Base-by-base conservation (phyloP, 768 basidiomycete species). In the Candolleomyces efflorescens region DNA sequence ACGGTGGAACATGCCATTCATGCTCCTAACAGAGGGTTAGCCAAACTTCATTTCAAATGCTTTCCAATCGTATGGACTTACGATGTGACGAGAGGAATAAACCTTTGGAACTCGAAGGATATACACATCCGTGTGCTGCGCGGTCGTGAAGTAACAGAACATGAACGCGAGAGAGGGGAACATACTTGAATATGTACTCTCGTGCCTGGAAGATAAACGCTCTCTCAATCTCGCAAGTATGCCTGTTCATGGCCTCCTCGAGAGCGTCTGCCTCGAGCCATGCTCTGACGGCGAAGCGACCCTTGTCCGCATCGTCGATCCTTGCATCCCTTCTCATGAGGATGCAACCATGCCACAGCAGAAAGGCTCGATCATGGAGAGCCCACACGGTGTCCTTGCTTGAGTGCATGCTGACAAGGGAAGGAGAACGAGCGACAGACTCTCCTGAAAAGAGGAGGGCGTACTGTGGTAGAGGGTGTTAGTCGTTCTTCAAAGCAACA, bases 371-470 rank as follows among this genome's bases (percentile, higher is more conserved):
- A 63, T 86, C 82, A 65, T 86, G 82, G 53, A 90, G 72, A n/a
- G 86, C 87, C 88, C 86, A 91, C 20, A 90, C 75, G 5, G 85
- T 85, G 55, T 88, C 82, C 67, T 87, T 90, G 9, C 79, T 73
- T 3, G 80, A 74, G 10, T 57, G n/a, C 20, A 1, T 22, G 55
- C 66, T 60, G 39, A 67, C 45, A 18, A 70, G 56, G 20, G 64
- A 43, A 11, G 73, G 73, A 10, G 72, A 76, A 26, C 70, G 71
- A 2, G 68, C 70, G 23, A 83, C 70, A 12, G 81, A 77, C 70
- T 90, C 89, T n/a, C 87, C 89, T 6, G 87, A 84, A 67, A 91
- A 90, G 20, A 91, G 71, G n/a, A 90, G 68, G 0, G 83, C 81
- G 67, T 84, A 87, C 89, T 91, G 63, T 13, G 59, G 26, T 6